Evolutionary conservation across 345 rosid genomes (phyloP), one percentile per base, ranked within the genome.

Genomic region (Rhizophora apiculata): DNA sequence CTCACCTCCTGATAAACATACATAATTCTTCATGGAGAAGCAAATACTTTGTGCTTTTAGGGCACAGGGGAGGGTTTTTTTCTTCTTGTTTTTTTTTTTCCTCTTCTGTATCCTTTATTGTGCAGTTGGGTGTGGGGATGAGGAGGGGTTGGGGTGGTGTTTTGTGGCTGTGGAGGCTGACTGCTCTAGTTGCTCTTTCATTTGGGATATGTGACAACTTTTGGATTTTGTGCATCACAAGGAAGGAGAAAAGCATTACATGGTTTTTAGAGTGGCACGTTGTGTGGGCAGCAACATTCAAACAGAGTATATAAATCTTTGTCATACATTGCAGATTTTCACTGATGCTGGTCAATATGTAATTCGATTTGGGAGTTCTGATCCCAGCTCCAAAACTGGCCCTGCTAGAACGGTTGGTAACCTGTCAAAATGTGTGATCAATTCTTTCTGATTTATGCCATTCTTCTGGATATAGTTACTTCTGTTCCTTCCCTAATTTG

Each of bases 331-430:
- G 62, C 87, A 93, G 96, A 84, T 95, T 22, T 86, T 95, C 70
- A 92, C 99, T 29, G 99, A 95, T 87, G 99, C 99, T 76, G 99
- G 99, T 21, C 99, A 95, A 78, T 95, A 95, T 56, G 96, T 82
- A 55, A 95, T 95, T 65, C 85, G 96, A 58, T 95, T 95, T 79
- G 97, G 97, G 67, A 84, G 82, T 78, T 69, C 88, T 64, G 93
- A 89, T 82, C 85, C 85, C 21, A 69, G 78, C 31, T 74, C 79
- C 53, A 84, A 88, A 80, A 88, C 72, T 55, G 95, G 85, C 49
- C 80, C 68, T 53, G 91, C 91, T 73, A 72, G 52, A 63, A 43
- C 13, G 83, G 98, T 94, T 10, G 82, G 98, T 94, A 81, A 61
- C 68, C 48, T 63, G 39, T 19, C 51, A 15, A 58, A 54, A 53